phyloP scores from a whole-genome alignment of 345 rosid species.

The Aegle marmelos region DNA sequence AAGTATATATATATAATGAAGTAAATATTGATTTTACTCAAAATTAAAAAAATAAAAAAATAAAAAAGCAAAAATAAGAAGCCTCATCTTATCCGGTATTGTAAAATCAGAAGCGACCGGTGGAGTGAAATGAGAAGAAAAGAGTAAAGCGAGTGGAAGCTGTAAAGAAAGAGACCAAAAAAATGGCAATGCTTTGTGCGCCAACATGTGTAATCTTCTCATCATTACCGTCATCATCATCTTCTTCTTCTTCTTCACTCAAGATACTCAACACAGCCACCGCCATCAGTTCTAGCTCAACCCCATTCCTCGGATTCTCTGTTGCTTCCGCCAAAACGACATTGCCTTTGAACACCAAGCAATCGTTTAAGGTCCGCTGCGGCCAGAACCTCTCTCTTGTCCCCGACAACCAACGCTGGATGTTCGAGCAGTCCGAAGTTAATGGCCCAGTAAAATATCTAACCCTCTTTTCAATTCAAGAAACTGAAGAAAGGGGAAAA shows the following conservation, averaged over 20 bases:
- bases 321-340: slow-evolving; percentile 21
- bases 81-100: slow-evolving; percentile 34
- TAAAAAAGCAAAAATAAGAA: no score
- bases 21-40: no score
- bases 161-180: not conserved
- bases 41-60: no score
- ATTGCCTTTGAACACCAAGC: slow-evolving; percentile 20
- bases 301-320: slow-evolving; percentile 44
- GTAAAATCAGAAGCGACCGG: not conserved
- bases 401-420: slow-evolving; percentile 70
- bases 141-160: not conserved
- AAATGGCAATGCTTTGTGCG: slow-evolving; percentile 44
- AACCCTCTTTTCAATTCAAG: not conserved
- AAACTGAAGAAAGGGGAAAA: not conserved
- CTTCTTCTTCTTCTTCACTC: slow-evolving; percentile 8
- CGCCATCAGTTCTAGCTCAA: slow-evolving; percentile 12
- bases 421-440: slow-evolving; percentile 64
- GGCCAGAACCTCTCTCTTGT: slow-evolving; percentile 52
- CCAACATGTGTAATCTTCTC: slow-evolving; percentile 33
- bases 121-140: not conserved
- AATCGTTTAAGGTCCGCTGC: slow-evolving; percentile 43
- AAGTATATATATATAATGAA: no score
- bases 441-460: slow-evolving; percentile 53
- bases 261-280: slow-evolving; percentile 6
- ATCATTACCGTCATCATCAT: slow-evolving; percentile 20